Conservation (phyloP, 2,329 filamentous ascomycete genomes). For the Alternaria alternata region DNA sequence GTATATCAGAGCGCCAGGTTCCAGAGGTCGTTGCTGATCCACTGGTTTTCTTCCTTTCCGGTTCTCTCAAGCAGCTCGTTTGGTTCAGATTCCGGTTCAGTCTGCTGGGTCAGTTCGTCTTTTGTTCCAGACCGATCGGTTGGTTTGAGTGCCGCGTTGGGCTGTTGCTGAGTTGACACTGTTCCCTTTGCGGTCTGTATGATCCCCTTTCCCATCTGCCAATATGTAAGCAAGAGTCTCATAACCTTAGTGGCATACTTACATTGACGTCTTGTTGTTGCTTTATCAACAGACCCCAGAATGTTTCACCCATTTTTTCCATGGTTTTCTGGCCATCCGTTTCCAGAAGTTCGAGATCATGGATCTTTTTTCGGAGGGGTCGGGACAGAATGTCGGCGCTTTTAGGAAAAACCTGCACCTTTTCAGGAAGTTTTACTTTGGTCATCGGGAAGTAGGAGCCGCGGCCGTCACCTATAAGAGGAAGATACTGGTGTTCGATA, state of each 20-base stretch:
- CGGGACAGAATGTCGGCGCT: neutral
- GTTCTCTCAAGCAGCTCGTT: neutral
- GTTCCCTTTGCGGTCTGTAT: no score
- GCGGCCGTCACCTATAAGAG: neutral
- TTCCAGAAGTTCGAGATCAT: neutral
- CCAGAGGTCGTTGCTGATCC: neutral
- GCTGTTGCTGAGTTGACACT: no score
- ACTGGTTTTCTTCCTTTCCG: neutral
- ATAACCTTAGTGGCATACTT: neutral
- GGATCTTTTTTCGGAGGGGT: neutral
- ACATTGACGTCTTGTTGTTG: neutral
- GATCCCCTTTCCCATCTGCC: neutral
- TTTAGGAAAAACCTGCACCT: neutral
- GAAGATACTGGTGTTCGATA: neutral
- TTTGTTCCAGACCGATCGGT: no score
- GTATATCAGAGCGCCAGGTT: neutral
- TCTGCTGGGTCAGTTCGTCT: no score
- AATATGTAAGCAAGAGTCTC: neutral
- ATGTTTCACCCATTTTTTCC: neutral
- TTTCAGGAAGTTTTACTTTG: neutral
- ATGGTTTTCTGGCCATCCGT: neutral
- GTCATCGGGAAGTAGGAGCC: neutral
- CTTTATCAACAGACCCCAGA: neutral
- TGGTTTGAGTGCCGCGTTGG: no score
- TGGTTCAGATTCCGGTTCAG: neutral